Conservation (phyloP, 805 yeast genomes). For the Wickerhamiella sorbophila region DNA sequence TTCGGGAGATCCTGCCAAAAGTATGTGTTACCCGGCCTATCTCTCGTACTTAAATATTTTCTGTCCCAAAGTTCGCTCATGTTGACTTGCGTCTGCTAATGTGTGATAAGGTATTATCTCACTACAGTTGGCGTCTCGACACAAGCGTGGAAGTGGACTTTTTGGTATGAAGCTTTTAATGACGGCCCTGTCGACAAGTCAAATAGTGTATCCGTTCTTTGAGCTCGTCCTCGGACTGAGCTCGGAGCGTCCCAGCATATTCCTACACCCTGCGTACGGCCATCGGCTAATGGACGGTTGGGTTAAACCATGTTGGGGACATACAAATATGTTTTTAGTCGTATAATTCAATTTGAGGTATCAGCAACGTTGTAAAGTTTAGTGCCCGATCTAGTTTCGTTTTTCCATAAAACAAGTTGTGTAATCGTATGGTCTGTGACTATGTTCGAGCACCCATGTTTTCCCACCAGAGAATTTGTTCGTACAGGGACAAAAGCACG, state of each 20-base stretch:
- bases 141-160: slow-evolving; percentile 25
- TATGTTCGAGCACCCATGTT: background rate
- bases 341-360: no score
- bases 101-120: slow-evolving; percentile 13
- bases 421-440: no score
- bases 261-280: slow-evolving; percentile 98
- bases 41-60: slow-evolving; percentile 2
- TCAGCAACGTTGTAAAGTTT: no score
- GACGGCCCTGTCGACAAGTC: slow-evolving; percentile 94
- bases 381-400: no score
- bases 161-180: slow-evolving; percentile 22
- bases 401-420: no score
- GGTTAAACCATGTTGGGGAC: slow-evolving; percentile 99
- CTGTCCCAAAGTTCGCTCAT: slow-evolving; percentile 2
- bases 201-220: slow-evolving; percentile 41
- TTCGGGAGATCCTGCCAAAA: background rate
- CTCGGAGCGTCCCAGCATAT: slow-evolving; percentile 79
- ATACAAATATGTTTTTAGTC: slow-evolving; percentile 24
- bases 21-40: background rate
- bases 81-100: slow-evolving; percentile 14
- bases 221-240: slow-evolving; percentile 42
- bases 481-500: background rate
- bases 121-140: slow-evolving; percentile 20
- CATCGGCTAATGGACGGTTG: slow-evolving; percentile 89
- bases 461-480: background rate